Evolutionary conservation across 192 early-diverging fungal genomes (phyloP), one percentile per base, ranked within the genome.

Genomic region (Coemansia sp.): DNA sequence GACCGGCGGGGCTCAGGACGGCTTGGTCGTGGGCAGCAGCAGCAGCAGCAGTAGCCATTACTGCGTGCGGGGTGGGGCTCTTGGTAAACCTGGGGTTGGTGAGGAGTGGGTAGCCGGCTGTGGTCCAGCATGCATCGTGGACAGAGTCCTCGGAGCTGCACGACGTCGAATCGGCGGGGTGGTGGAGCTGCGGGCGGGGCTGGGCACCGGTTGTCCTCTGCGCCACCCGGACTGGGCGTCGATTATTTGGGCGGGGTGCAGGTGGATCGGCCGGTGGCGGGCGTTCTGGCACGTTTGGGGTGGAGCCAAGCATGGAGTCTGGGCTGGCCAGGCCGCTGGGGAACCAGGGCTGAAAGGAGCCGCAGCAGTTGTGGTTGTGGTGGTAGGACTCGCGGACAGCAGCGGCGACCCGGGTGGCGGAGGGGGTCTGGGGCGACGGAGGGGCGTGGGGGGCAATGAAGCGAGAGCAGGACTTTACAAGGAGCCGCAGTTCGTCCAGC

Each of bases 391-490:
- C 13, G 26, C n/a, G 1, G 41, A 29, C 21, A 38, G 22, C 29
- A 27, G 31, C 33, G 20, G 36, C 46, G 19, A 31, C 14, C 14
- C 23, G 20, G 18, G 18, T 16, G 59, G 33, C 19, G 47, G n/a
- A n/a, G n/a, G n/a, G n/a, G n/a, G n/a, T n/a, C n/a, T n/a, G n/a
- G n/a, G n/a, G n/a, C n/a, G n/a, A n/a, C n/a, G n/a, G n/a, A n/a
- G n/a, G n/a, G n/a, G n/a, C n/a, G n/a, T n/a, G n/a, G n/a, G n/a
- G 46, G 43, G 51, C 39, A 20, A 70, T 54, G 42, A 78, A 78
- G 4, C 39, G 59, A 1, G 54, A 26, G 36, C 76, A 78, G 21
- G 23, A 14, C 37, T 54, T 54, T n/a, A 67, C 66, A 12, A 78
- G 51, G 39, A 32, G 32, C 16, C 48, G 64, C 36, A 78, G 54